Evolutionary conservation across 805 yeast genomes (phyloP).

Genomic region (Tetrapisispora pingtungensis): DNA sequence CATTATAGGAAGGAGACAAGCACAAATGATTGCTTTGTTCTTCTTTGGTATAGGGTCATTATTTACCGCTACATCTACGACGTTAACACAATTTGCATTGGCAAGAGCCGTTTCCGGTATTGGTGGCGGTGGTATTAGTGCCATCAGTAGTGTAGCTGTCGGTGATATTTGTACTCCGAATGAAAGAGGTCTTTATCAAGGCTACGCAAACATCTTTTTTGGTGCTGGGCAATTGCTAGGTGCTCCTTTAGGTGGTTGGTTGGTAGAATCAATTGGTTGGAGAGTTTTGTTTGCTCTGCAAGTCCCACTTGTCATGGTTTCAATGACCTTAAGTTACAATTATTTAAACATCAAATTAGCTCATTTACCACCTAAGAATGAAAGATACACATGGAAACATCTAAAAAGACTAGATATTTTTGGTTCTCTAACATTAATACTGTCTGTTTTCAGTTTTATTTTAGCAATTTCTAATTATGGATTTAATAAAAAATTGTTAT

Average conservation of each 20-base stretch:
- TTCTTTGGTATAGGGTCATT: constrained; percentile 40
- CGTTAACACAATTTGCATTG: constrained; percentile 32
- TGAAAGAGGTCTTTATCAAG: constrained; percentile 74
- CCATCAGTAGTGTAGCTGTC: constrained; percentile 64
- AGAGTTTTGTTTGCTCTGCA: constrained; percentile 44
- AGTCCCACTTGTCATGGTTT: constrained; percentile 35
- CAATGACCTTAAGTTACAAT: constrained; percentile 31
- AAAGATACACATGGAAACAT: constrained; percentile 36
- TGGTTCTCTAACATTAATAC: constrained; percentile 57
- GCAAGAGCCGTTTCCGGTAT: constrained; percentile 72
- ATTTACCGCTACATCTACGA: constrained; percentile 31
- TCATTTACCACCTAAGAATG: constrained; percentile 41
- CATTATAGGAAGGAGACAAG: constrained; percentile 40
- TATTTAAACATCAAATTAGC: constrained; percentile 34
- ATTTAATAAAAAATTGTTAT: neutral
- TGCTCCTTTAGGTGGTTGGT: constrained; percentile 54
- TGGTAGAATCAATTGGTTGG: constrained; percentile 57
- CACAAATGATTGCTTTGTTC: constrained; percentile 33
- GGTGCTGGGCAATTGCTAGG: constrained; percentile 70
- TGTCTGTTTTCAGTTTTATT: constrained; percentile 25
- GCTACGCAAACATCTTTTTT: constrained; percentile 65
- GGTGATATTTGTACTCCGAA: constrained; percentile 69
- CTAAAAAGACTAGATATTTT: constrained; percentile 52
- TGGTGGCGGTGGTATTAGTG: constrained; percentile 84
- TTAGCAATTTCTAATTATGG: constrained; percentile 14